Base-by-base conservation (phyloP, 768 basidiomycete genomes). In the Mycena metata region DNA sequence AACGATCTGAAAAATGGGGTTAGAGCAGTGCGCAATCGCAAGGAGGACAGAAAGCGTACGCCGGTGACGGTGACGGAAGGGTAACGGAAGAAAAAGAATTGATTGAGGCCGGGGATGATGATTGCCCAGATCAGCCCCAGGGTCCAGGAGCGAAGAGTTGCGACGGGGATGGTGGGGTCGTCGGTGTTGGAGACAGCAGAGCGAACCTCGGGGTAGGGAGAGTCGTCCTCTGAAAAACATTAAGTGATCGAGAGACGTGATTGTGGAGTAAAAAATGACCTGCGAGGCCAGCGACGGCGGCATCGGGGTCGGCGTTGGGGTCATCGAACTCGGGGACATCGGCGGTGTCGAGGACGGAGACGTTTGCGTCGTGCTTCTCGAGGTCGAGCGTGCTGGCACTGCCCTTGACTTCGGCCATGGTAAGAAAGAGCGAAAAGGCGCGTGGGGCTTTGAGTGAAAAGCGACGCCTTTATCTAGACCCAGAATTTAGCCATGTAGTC, bases 61-160 rank as follows among this genome's bases (percentile, higher is more conserved):
- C 75, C 76, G 5, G 76, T 77, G 60, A 89, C 80, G n/a, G 78
- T 80, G 13, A 89, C 84, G 46, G 79, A 79, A 9, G 89, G 88
- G 70, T 82, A 87, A 16, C 87, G 84, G 73, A 88, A 89, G 79
- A 83, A 85, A 75, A 88, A 85, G 76, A 88, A 86, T 64, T 87
- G 88, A 72, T 90, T 88, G 50, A 85, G 72, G 41, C 83, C 84
- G 64, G 67, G 55, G 39, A 45, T 39, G 39, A 39, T 39, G 39
- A 39, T 39, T 39, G 39, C 39, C 39, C 39, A 39, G 39, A 39
- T 39, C 11, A 39, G 39, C 2, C 39, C 39, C 2, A 19, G 56
- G 10, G 45, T 21, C 47, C 23, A 39, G 8, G 12, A 59, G 24
- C 21, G 49, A 42, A 36, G 19, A 1, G 88, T 89, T 41, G 77